phyloP scores from a whole-genome alignment of 2,329 filamentous ascomycete genomes.

The Daldinia sp. region DNA sequence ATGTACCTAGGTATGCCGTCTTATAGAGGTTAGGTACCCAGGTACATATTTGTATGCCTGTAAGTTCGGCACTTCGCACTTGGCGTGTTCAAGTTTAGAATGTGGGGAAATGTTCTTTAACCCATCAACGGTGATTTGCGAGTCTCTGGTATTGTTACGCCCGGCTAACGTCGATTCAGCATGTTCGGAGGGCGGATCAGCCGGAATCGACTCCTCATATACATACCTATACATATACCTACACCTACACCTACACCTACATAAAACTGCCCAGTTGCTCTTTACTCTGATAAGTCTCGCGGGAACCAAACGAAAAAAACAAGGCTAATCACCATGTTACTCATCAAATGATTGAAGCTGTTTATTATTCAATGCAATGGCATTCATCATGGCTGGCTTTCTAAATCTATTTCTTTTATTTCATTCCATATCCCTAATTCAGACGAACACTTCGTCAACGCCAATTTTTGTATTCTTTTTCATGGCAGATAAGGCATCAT shows the following conservation, averaged over 20 bases:
- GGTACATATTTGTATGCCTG: too few species aligned
- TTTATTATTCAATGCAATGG: neutral
- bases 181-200: slow-evolving; percentile 7
- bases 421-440: neutral
- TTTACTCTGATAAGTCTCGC: too few species aligned
- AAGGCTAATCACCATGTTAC: neutral
- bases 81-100: too few species aligned
- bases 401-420: neutral
- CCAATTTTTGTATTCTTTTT: neutral
- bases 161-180: slow-evolving; percentile 1
- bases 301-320: neutral
- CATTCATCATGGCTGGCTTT: neutral
- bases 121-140: neutral
- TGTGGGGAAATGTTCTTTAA: neutral
- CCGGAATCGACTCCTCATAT: slow-evolving; percentile 5
- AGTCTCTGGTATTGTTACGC: neutral
- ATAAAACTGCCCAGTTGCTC: neutral
- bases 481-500: too few species aligned
- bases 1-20: too few species aligned
- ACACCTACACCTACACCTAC: neutral
- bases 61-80: too few species aligned
- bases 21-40: too few species aligned
- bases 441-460: neutral
- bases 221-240: neutral
- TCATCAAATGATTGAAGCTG: neutral